Conservation (phyloP, 2,329 filamentous ascomycete species). For the Cercospora sp. region DNA sequence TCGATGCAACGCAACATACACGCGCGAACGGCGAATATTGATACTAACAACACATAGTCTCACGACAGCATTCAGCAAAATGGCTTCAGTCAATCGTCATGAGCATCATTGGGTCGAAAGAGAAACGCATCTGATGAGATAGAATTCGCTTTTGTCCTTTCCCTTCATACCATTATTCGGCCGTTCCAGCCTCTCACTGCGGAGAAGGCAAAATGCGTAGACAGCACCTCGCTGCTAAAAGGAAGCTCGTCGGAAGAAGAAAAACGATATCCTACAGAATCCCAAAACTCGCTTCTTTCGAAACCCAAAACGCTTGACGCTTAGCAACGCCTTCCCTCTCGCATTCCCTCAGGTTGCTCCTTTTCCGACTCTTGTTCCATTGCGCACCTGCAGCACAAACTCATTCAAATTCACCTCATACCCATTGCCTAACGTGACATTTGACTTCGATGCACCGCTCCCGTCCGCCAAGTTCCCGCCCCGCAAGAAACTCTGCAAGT, state of each 20-base stretch:
- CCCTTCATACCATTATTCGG: neutral
- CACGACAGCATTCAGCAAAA: too few relatives aligned
- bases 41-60: neutral
- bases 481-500: slow-evolving; percentile 41
- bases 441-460: slow-evolving; percentile 23
- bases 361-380: slow-evolving; percentile 33
- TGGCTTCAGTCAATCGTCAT: too few relatives aligned
- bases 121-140: neutral
- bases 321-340: neutral
- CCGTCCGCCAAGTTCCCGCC: slow-evolving; percentile 24
- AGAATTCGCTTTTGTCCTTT: neutral
- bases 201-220: neutral
- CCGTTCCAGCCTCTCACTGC: neutral
- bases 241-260: neutral
- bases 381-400: slow-evolving; percentile 23
- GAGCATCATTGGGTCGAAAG: neutral
- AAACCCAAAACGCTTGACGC: neutral
- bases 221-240: neutral
- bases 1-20: too few relatives aligned
- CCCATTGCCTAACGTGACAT: slow-evolving; percentile 35
- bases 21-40: too few relatives aligned
- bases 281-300: neutral
- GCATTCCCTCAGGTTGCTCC: neutral
- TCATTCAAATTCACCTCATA: slow-evolving; percentile 29
- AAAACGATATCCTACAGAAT: neutral